Base-by-base conservation (phyloP, 257 asterid genomes). In the Rubia yunnanensis region DNA sequence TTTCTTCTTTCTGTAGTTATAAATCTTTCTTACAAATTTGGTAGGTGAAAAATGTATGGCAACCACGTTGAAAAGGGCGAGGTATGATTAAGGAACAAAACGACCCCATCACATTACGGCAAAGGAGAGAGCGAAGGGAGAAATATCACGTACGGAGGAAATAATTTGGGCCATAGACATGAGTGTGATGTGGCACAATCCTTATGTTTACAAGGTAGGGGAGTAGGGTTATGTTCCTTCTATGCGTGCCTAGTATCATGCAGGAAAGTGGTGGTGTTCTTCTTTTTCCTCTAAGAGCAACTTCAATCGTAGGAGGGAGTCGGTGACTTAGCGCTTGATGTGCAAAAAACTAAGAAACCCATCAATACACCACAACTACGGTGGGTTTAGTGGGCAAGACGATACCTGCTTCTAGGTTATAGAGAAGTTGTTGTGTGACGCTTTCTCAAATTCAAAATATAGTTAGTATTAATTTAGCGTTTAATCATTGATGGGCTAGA, bases 31-130 rank as follows among this genome's bases (percentile, higher is more conserved):
- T 30, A n/a, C 31, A 10, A 46, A 20, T 20, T 53, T 49, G 60
- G 69, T 49, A 31, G 39, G 53, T 31, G 60, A 65, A 49, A 46
- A 20, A 48, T 28, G 46, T 64, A 10, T 23, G 69, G 59, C 46
- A 28, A 30, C 69, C 32, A 64, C 27, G 23, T 46, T 64, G 46
- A 31, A 32, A 67, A 61, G 68, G 63, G 56, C 26, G 30, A 17
- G 55, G 41, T 28, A 60, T 67, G 62, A 20, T 55, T 46, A 63
- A 46, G 30, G 5, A 56, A 14, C 22, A 32, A 73, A 57, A 63
- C 22, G 53, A 44, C 73, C 67, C 67, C 50, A 68, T 73, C 20
- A 50, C 49, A 63, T 38, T 20, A 10, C 28, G 71, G 58, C 52
- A 64, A 69, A 54, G 67, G 56, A 3, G 61, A 56, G 0, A 27